Evolutionary conservation across 192 early-diverging fungal species (phyloP).

Genomic region (Coemansia sp.): DNA sequence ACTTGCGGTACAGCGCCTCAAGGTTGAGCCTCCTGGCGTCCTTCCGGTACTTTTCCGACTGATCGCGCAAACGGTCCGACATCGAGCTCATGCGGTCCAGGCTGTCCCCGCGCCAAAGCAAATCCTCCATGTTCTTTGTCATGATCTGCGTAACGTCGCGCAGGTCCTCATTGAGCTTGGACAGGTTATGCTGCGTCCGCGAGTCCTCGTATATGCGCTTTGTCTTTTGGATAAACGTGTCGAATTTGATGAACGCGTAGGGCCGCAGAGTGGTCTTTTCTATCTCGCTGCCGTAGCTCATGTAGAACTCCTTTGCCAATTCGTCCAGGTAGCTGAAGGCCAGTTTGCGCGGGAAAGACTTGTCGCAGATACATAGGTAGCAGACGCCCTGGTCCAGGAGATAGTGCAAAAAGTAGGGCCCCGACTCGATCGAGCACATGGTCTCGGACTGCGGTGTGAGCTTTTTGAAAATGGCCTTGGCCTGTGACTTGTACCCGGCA

Average conservation of each 20-base stretch:
- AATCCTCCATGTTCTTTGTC: slow-evolving; percentile 97
- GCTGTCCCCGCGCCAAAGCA: slow-evolving; percentile 85
- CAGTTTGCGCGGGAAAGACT: slow-evolving; percentile 84
- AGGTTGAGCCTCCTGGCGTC: slow-evolving; percentile 81
- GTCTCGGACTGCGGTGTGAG: slow-evolving; percentile 82
- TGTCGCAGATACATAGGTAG: slow-evolving; percentile 93
- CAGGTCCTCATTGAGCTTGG: slow-evolving; percentile 93
- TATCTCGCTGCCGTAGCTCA: slow-evolving; percentile 89
- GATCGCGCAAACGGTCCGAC: slow-evolving; percentile 60
- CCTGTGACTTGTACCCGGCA: slow-evolving; percentile 90
- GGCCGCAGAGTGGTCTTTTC: slow-evolving; percentile 79
- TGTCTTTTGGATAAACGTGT: slow-evolving; percentile 98
- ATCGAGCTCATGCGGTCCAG: slow-evolving; percentile 72
- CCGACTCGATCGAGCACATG: slow-evolving; percentile 92
- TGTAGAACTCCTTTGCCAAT: slow-evolving; percentile 88
- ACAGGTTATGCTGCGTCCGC: slow-evolving; percentile 84
- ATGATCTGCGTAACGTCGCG: slow-evolving; percentile 96
- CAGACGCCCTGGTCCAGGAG: slow-evolving; percentile 91
- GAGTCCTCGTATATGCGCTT: slow-evolving; percentile 96
- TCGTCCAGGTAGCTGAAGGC: slow-evolving; percentile 97
- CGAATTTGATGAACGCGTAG: slow-evolving; percentile 98
- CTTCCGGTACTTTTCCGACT: slow-evolving; percentile 84
- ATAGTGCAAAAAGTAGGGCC: slow-evolving; percentile 87
- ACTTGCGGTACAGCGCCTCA: slow-evolving; percentile 91
- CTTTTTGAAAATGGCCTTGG: slow-evolving; percentile 88